phyloP scores from a whole-genome alignment of 257 asterid genomes.

The Cynanchum wilfordii region DNA sequence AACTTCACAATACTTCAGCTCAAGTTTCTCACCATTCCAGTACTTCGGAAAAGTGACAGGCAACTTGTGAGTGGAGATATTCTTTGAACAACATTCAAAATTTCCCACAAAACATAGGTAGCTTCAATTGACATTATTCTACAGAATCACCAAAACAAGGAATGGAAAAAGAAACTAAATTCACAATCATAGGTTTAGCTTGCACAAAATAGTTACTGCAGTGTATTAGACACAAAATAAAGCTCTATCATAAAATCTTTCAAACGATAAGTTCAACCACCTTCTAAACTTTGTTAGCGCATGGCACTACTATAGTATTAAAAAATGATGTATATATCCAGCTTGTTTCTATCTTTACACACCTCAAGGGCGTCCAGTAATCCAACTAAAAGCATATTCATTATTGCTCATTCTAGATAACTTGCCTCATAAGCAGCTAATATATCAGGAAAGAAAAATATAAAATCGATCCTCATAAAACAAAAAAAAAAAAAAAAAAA shows the following conservation, averaged over 20 bases:
- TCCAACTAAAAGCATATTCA: not conserved
- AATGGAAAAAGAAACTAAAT: not conserved
- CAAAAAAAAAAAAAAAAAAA: no score
- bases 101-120: not conserved
- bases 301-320: not conserved
- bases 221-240: not conserved
- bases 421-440: conserved; percentile 4
- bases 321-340: not conserved
- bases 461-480: not conserved
- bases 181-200: not conserved
- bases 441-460: not conserved
- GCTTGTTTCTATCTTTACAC: not conserved
- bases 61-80: not conserved
- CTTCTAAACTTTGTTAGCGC: not conserved
- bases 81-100: not conserved
- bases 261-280: not conserved
- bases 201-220: not conserved
- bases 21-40: not conserved
- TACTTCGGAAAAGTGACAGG: not conserved
- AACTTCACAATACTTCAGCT: not conserved
- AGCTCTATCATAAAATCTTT: not conserved
- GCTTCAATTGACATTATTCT: not conserved
- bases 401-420: not conserved
- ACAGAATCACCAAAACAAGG: not conserved
- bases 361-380: not conserved